A percentile compares a stretch with the other conserved stretches of the same genome.
Conservation (phyloP, 2,329 filamentous ascomycete species). For the Botrytis sinoallii region DNA sequence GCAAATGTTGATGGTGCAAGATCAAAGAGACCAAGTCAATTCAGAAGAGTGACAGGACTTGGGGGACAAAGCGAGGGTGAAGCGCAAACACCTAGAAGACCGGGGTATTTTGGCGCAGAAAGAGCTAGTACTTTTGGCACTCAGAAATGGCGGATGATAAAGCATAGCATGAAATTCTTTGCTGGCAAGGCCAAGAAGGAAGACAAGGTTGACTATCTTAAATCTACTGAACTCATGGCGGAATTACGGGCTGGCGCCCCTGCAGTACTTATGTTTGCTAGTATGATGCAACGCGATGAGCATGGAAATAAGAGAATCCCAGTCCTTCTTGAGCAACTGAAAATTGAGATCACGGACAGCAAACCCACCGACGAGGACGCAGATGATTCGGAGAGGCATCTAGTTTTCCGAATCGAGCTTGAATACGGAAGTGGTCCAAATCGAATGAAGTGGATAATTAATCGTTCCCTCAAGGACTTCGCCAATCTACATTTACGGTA, state of each 20-base stretch:
- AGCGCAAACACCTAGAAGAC: conserved; percentile 54
- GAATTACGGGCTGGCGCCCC: conserved; percentile 90
- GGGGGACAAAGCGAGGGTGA: conserved; percentile 65
- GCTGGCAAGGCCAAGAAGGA: conserved; percentile 76
- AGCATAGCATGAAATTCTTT: conserved; percentile 78
- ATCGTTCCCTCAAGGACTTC: conserved; percentile 83
- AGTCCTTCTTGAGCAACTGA: conserved; percentile 90
- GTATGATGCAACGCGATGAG: conserved; percentile 97
- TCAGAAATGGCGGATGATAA: conserved; percentile 90
- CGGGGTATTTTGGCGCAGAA: conserved; percentile 57
- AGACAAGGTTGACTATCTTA: conserved; percentile 82
- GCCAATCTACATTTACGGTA: conserved; percentile 91
- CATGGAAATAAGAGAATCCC: conserved; percentile 93
- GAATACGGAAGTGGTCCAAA: conserved; percentile 96
- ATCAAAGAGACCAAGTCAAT: conserved; percentile 57
- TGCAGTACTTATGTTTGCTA: conserved; percentile 89
- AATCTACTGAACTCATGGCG: conserved; percentile 94
- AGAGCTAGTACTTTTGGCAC: conserved; percentile 70
- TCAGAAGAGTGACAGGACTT: conserved; percentile 59
- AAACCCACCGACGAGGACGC: conserved; percentile 56
- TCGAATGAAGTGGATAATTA: conserved; percentile 94
- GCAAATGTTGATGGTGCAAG: conserved; percentile 46
- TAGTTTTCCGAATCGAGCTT: conserved; percentile 84
- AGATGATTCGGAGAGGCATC: conserved; percentile 62
- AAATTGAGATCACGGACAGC: conserved; percentile 81